A percentile compares a stretch with the other conserved stretches of the same genome.
Conservation (phyloP, 306 rosid species). For the Glycine latifolia region DNA sequence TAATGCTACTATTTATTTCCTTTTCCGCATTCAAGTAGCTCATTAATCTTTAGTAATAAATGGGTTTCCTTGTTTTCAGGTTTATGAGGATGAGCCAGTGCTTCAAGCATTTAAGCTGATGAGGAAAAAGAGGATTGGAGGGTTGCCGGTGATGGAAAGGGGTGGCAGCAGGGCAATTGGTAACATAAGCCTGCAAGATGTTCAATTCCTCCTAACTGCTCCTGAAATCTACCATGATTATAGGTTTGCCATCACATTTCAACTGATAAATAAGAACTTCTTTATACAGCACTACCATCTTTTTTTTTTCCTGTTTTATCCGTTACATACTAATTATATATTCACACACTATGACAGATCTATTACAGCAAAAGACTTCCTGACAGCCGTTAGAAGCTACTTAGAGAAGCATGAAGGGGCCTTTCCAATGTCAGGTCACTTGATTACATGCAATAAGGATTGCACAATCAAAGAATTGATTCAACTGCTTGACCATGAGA, state of each 20-base stretch:
- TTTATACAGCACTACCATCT: not conserved
- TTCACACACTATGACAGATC: constrained; percentile 58
- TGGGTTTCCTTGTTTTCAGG: constrained; percentile 45
- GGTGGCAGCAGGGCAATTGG: constrained; percentile 79
- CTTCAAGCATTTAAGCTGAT: constrained; percentile 87
- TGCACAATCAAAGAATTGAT: constrained; percentile 75
- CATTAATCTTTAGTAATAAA: too few relatives aligned
- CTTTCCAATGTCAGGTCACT: constrained; percentile 53
- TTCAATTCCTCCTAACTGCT: constrained; percentile 84
- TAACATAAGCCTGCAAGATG: constrained; percentile 81
- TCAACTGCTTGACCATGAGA: constrained; percentile 72
- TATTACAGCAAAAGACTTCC: constrained; percentile 77
- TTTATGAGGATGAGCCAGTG: constrained; percentile 87
- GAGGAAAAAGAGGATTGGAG: constrained; percentile 87
- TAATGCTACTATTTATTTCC: too few relatives aligned
- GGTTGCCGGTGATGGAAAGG: constrained; percentile 74
- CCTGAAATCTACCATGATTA: constrained; percentile 88
- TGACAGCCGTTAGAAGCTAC: constrained; percentile 71
- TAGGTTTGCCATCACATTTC: constrained; percentile 55
- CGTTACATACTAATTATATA: constrained; percentile 13
- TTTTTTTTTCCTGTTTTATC: not conserved
- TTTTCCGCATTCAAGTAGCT: too few relatives aligned
- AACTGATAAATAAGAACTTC: not conserved
- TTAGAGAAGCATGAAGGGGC: constrained; percentile 58
- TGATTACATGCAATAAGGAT: constrained; percentile 73